Evolutionary conservation across 2,329 filamentous ascomycete genomes (phyloP), one percentile per base, ranked within the genome.

Genomic region (Phialocephala subalpina): DNA sequence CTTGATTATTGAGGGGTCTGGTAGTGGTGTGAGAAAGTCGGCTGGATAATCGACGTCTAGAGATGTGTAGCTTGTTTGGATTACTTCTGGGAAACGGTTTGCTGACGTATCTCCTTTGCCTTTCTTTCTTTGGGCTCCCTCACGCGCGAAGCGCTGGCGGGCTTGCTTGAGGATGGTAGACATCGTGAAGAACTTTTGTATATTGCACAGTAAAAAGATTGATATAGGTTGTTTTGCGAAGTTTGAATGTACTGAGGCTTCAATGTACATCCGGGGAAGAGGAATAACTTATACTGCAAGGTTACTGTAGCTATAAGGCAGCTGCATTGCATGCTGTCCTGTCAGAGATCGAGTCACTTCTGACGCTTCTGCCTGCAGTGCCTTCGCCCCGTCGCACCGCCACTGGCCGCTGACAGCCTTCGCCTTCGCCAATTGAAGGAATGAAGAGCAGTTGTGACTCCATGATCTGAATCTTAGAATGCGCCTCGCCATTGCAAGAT

Each of bases 11-110:
- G 75, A 61, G 4, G 81, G 78, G 62, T 82, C 77, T 25, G 79
- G 68, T 65, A 85, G 76, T 58, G 80, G 78, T 4, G 77, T 67
- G 42, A 89, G 81, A 73, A 87, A 88, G 65, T 77, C 76, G 29
- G 77, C 67, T 0, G 85, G 82, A 40, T 83, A 76, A 27, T 70
- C 45, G 22, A 84, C 76, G 7, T 78, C 75, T 7, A 76, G 75
- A 45, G 78, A 81, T 7, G 67, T 73, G 70, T 82, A 82, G 6
- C 18, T 25, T 29, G 58, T 61, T 11, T 45, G 49, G 18, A 61
- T 33, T 3, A 55, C 22, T 6, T 22, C 8, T 27, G 59, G 59
- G n/a, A 18, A 55, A 1, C 45, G 45, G 22, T 40, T 40, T 20
- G 22, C n/a, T n/a, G n/a, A n/a, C n/a, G n/a, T 9, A 2, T 16